Base-by-base conservation (phyloP, 2,329 filamentous ascomycete species). In the Nemania sp. region DNA sequence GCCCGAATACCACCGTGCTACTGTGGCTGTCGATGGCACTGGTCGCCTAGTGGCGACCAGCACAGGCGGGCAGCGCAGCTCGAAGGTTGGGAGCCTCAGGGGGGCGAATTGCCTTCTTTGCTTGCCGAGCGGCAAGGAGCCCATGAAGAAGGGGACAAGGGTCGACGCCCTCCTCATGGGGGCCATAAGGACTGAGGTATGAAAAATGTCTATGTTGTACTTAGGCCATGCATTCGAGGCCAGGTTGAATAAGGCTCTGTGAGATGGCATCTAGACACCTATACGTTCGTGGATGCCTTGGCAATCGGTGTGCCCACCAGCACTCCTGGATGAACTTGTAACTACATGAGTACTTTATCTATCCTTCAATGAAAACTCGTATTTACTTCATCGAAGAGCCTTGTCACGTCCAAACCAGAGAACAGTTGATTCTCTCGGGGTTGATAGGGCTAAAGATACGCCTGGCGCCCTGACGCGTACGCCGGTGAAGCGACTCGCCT, bases 1-100 rank as follows among this genome's bases (percentile, higher is more conserved):
- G 57, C 88, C 89, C 0, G 95, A 99, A 74, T 99, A 96, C 75
- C 94, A 97, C 73, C 89, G 95, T n/a, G 92, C 88, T 0, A 78
- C 92, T 2, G 87, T 97, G 2, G 81, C 80, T 0, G 85, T 87
- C 1, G 83, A 81, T 0, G 80, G 76, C 11, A 88, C 93, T 68
- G 93, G 93, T 0, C 69, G 78, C 9, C 75, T 98, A 49, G 80
- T 85, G 61, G 95, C 92, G 0, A 85, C 79, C 32, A 97, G 92
- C 71, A 99, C 95, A 0, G 95, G 95, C 5, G 87, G 89, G 2
- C 95, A 99, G 79, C 83, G 95, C 53, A 98, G 94, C 74, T 96
- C 91, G 15, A 85, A 87, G 63, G 92, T 99, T 2, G 92, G 92
- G 0, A 98, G 94, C 75, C 81, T 98, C 67, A 90, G 89, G 63